These are phyloP conservation scores for Suillus bovinus DNA, from an alignment of 768 basidiomycete genomes.

Conservation along the genomic window DNA sequence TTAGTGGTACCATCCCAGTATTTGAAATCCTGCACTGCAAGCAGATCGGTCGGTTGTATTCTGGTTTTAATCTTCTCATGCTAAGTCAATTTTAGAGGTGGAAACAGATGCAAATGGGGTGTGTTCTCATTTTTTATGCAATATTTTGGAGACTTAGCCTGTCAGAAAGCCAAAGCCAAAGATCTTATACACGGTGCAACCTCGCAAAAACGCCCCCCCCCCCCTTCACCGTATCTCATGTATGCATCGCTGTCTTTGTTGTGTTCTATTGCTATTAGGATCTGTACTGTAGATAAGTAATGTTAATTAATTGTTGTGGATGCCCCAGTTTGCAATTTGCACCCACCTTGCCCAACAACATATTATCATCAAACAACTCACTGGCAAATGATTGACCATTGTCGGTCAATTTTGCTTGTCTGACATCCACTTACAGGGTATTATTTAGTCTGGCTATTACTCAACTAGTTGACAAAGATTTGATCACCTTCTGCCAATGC, in stretches of 20 bases:
- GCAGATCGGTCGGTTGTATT: constrained; percentile 50
- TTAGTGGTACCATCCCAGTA: constrained; percentile 67
- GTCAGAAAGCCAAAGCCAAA: constrained; percentile 68
- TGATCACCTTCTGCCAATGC: background rate
- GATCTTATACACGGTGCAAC: constrained; percentile 61
- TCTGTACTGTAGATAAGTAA: background rate
- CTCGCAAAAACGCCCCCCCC: constrained; percentile 21
- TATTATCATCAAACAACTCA: too few relatives aligned
- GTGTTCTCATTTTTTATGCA: constrained; percentile 54
- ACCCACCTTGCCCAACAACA: too few relatives aligned
- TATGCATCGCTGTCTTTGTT: constrained; percentile 2
- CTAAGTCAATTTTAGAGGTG: constrained; percentile 54
- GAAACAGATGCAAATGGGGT: constrained; percentile 77
- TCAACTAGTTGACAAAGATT: background rate
- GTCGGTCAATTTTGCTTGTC: background rate
- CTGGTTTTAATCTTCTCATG: constrained; percentile 11
- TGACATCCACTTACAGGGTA: background rate
- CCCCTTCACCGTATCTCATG: background rate
- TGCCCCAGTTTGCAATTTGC: too few relatives aligned
- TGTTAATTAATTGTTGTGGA: background rate
- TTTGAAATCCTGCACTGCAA: constrained; percentile 59
- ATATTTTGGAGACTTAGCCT: constrained; percentile 76
- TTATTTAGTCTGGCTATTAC: background rate
- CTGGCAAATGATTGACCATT: too few relatives aligned
- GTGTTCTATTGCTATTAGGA: background rate